These are phyloP conservation scores for Talaromyces trachyspermus DNA, from an alignment of 495 filamentous ascomycete genomes.

Conservation along the genomic window DNA sequence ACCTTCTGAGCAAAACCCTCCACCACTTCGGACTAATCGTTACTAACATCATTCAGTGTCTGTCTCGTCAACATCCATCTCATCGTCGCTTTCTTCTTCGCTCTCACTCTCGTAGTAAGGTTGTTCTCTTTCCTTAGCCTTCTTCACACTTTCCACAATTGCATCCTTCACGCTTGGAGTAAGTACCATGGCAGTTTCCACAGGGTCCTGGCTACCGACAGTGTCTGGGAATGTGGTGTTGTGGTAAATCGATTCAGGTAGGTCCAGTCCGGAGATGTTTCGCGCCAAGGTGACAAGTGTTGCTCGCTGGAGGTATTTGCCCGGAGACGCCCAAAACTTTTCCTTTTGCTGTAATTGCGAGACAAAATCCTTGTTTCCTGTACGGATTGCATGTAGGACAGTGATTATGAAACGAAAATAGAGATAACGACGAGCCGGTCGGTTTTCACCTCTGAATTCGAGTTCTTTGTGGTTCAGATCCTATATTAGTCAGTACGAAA, in stretches of 20 bases:
- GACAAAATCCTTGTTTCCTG: neutral
- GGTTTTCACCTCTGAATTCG: slow-evolving; percentile 3
- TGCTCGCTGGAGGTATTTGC: slow-evolving; percentile 11
- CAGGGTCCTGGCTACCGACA: neutral
- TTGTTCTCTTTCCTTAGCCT: neutral
- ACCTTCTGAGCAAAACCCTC: too few relatives aligned
- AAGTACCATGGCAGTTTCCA: neutral
- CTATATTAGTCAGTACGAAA: neutral
- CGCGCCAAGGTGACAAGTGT: slow-evolving; percentile 13
- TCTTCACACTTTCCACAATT: neutral
- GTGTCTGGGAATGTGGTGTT: neutral
- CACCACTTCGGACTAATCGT: too few relatives aligned
- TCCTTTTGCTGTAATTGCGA: slow-evolving; percentile 1
- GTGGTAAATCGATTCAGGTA: slow-evolving; percentile 5
- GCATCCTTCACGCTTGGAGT: neutral
- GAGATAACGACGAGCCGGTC: slow-evolving; percentile 13
- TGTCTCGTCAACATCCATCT: neutral
- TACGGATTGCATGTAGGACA: slow-evolving; percentile 11
- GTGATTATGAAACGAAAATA: slow-evolving; percentile 17
- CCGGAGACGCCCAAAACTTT: slow-evolving; percentile 14
- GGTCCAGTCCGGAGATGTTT: slow-evolving; percentile 13
- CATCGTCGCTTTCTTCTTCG: neutral
- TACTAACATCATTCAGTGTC: too few relatives aligned
- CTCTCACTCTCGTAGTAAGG: neutral
- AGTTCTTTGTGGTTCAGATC: neutral